Conservation (phyloP, 257 asterid genomes). For the Schizonepeta tenuifolia region DNA sequence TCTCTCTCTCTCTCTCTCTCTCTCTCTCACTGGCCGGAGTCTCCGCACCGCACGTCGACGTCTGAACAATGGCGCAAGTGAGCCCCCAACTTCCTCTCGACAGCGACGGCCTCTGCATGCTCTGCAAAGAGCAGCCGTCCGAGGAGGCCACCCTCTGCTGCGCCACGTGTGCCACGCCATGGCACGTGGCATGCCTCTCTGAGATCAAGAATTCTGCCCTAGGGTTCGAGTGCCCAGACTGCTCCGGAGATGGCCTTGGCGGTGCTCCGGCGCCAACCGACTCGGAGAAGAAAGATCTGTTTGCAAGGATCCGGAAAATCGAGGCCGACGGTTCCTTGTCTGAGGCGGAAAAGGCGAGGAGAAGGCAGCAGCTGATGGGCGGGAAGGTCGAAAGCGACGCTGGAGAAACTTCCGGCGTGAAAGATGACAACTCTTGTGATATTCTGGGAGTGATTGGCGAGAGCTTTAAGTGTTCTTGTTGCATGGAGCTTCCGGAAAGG, state of each 20-base stretch:
- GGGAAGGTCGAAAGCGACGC: conserved; percentile 46
- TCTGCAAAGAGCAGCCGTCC: conserved; percentile 57
- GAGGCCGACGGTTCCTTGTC: conserved; percentile 64
- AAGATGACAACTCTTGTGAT: conserved; percentile 44
- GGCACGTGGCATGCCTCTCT: conserved; percentile 75
- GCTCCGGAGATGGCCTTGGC: conserved; percentile 61
- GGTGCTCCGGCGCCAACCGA: conserved; percentile 56
- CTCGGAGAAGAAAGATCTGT: conserved; percentile 44
- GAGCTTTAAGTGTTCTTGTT: conserved; percentile 69
- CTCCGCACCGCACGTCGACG: neutral
- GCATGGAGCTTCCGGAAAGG: conserved; percentile 84
- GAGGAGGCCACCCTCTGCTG: conserved; percentile 56
- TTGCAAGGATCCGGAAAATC: conserved; percentile 60
- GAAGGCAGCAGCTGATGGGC: conserved; percentile 59
- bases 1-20: neutral
- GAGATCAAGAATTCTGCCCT: conserved; percentile 33
- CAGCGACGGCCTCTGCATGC: conserved; percentile 75
- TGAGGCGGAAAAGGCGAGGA: conserved; percentile 70
- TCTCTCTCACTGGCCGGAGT: neutral
- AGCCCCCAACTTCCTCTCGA: conserved; percentile 59
- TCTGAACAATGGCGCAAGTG: conserved; percentile 45
- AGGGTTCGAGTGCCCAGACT: conserved; percentile 71
- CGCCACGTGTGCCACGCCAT: conserved; percentile 71
- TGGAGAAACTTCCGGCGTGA: conserved; percentile 19
- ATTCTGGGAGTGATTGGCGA: conserved; percentile 59